Percentiles rank a stretch among this genome's conserved stretches.
Evolutionary conservation across 75 land plant genomes (phyloP).

Genomic region (Ceratopteris richardii): DNA sequence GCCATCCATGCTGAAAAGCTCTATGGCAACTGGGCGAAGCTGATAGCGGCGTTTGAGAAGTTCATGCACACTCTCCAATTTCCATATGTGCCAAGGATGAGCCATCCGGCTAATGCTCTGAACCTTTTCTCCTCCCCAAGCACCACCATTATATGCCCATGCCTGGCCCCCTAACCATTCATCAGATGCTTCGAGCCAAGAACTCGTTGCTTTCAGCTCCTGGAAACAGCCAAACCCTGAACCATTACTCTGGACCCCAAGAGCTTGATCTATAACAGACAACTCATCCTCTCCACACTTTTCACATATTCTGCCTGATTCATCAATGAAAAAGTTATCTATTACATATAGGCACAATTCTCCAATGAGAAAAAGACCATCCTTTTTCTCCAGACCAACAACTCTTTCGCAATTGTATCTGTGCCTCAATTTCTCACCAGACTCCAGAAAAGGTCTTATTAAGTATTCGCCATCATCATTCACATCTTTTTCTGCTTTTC

Average conservation of each 20-base stretch:
- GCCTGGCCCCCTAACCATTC: slow-evolving; percentile 74
- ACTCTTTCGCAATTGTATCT: slow-evolving; percentile 96
- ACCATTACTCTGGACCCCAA: slow-evolving; percentile 72
- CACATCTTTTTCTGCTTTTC: slow-evolving; percentile 52
- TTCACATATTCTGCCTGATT: slow-evolving; percentile 73
- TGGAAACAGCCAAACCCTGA: slow-evolving; percentile 40
- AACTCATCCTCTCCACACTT: slow-evolving; percentile 76
- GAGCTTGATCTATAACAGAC: slow-evolving; percentile 89
- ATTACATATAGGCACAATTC: slow-evolving; percentile 83
- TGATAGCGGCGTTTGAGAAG: slow-evolving; percentile 93
- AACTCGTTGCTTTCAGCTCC: slow-evolving; percentile 37
- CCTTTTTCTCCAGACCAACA: slow-evolving; percentile 94
- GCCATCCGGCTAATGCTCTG: slow-evolving; percentile 51
- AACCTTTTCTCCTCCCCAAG: slow-evolving; percentile 95
- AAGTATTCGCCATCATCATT: slow-evolving; percentile 92
- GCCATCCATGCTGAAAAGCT: slow-evolving; percentile 99
- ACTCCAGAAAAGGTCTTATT: slow-evolving; percentile 84
- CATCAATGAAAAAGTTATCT: slow-evolving; percentile 85
- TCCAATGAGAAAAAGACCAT: slow-evolving; percentile 95
- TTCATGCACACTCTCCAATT: slow-evolving; percentile 95
- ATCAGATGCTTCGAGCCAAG: slow-evolving; percentile 35
- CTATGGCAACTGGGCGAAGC: slow-evolving; percentile 96
- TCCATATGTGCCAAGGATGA: slow-evolving; percentile 97
- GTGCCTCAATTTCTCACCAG: slow-evolving; percentile 80
- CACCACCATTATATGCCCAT: slow-evolving; percentile 97